These are phyloP conservation scores for Liquidambar formosana DNA, from an alignment of 164 flowering plant genomes.

Conservation along the genomic window DNA sequence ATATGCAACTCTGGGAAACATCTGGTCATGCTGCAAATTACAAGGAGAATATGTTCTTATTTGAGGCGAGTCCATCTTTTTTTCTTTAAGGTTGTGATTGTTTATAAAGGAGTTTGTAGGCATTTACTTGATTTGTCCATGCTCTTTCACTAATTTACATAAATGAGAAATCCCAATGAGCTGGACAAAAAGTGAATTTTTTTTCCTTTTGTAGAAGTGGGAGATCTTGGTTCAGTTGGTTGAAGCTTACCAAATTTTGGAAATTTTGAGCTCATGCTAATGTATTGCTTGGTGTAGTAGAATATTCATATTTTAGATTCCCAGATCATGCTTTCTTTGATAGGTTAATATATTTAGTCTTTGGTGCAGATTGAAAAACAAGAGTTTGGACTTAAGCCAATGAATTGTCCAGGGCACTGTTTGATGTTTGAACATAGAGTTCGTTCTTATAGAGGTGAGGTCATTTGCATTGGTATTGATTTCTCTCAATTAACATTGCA, in stretches of 20 bases:
- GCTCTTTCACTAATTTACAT: too few species aligned
- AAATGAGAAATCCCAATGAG: too few species aligned
- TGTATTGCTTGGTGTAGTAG: not conserved
- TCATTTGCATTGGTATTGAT: not conserved
- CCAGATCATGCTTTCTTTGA: not conserved
- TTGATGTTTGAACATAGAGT: constrained; percentile 93
- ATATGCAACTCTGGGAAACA: constrained; percentile 97
- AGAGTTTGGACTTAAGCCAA: constrained; percentile 97
- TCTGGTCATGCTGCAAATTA: constrained; percentile 98
- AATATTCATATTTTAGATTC: too few species aligned
- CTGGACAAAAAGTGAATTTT: too few species aligned
- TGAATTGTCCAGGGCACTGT: constrained; percentile 99
- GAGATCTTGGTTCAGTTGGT: too few species aligned
- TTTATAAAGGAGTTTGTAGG: not conserved
- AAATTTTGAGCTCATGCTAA: not conserved
- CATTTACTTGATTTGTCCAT: too few species aligned
- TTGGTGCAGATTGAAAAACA: constrained; percentile 85
- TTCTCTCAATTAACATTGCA: not conserved
- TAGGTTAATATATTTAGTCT: constrained; percentile 2
- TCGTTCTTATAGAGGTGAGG: constrained; percentile 91
- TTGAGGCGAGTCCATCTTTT: constrained; percentile 59
- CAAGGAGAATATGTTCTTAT: constrained; percentile 95
- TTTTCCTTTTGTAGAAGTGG: too few species aligned
- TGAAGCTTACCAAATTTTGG: too few species aligned
- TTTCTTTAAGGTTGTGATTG: not conserved